These are phyloP conservation scores for Solanum chacoense DNA, from an alignment of 305 asterid species.

Conservation along the genomic window DNA sequence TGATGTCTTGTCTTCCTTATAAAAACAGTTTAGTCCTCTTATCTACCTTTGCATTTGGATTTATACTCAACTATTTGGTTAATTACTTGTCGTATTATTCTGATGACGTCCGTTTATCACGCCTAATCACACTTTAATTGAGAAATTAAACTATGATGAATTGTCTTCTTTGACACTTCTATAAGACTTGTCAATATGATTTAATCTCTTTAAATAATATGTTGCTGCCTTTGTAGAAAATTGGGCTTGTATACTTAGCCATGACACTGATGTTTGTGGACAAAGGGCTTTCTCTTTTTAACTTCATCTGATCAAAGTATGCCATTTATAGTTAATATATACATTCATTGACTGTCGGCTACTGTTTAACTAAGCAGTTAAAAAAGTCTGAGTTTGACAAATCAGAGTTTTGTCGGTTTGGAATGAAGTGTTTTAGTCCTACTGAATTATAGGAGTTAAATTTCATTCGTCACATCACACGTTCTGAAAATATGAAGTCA, in stretches of 20 bases:
- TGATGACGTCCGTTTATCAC: not conserved
- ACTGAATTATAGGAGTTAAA: not conserved
- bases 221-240: constrained; percentile 1
- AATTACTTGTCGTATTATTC: not conserved
- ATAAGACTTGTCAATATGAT: not conserved
- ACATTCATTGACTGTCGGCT: not conserved
- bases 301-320: not conserved
- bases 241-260: not conserved
- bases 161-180: not conserved
- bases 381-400: not conserved
- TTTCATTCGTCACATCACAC: not conserved
- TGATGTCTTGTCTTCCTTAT: not conserved
- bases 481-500: not conserved
- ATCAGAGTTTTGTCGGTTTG: not conserved
- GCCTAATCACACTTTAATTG: not conserved
- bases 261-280: not conserved
- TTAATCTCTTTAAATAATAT: not conserved
- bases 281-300: not conserved
- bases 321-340: not conserved
- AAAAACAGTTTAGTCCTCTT: not conserved
- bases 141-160: not conserved
- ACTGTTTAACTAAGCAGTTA: not conserved
- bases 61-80: not conserved
- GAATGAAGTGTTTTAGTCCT: not conserved
- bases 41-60: not conserved